phyloP scores from a whole-genome alignment of 2,329 filamentous ascomycete species.

The Fusarium acutatum region DNA sequence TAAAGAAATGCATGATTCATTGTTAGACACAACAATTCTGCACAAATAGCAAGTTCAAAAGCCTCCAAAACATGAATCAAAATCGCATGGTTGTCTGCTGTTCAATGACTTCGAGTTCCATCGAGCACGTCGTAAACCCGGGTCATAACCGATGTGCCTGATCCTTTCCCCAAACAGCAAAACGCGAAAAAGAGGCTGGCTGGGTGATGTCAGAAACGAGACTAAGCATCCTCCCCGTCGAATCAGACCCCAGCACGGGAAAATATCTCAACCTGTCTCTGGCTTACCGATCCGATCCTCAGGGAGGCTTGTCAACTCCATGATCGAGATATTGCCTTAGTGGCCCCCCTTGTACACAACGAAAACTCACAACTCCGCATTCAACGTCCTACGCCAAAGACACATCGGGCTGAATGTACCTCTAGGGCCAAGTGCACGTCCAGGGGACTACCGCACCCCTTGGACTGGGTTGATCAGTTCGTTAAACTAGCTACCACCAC shows the following conservation, averaged over 20 bases:
- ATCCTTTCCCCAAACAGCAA: neutral
- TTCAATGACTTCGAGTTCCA: rapidly evolving
- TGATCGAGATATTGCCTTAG: slow-evolving; percentile 17
- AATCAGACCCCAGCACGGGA: neutral
- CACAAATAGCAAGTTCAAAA: rapidly evolving
- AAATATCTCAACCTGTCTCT: slow-evolving; percentile 12
- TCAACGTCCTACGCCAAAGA: neutral
- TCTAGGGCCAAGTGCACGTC: neutral
- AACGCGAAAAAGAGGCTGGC: neutral
- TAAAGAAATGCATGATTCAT: rapidly evolving
- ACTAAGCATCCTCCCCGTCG: neutral
- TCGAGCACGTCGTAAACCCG: neutral
- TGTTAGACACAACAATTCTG: rapidly evolving
- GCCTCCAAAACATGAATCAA: rapidly evolving
- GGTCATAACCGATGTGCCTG: neutral
- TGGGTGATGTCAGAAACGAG: neutral
- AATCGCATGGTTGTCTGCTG: neutral
- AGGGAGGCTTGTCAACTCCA: slow-evolving; percentile 18
- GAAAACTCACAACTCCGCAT: neutral
- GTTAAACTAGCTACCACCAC: neutral
- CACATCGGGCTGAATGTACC: neutral
- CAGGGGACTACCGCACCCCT: neutral
- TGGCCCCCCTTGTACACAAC: neutral
- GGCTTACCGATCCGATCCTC: neutral
- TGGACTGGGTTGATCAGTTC: neutral